Conservation (phyloP, 1,139 yeast species). For the Hyphopichia pseudoburtonii region DNA sequence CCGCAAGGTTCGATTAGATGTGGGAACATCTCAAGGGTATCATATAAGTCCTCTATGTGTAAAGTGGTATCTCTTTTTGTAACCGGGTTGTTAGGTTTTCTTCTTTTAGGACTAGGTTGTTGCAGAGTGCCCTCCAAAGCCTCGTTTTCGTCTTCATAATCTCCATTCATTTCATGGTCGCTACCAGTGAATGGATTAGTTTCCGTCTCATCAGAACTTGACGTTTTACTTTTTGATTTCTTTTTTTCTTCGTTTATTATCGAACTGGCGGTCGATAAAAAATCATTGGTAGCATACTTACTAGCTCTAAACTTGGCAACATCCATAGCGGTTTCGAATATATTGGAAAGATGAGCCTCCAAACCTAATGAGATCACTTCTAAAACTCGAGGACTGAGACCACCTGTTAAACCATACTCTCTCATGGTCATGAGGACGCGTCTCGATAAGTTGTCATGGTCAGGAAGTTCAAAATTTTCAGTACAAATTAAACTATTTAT, state of each 20-base stretch:
- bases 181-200: constrained; percentile 12
- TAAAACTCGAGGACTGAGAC: constrained; percentile 67
- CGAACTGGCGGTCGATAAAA: constrained; percentile 20
- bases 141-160: constrained; percentile 11
- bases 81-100: constrained; percentile 22
- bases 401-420: constrained; percentile 89
- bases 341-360: constrained; percentile 72
- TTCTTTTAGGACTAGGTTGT: constrained; percentile 14
- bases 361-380: constrained; percentile 79
- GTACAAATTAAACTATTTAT: constrained; percentile 79
- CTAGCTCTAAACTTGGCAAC: constrained; percentile 60
- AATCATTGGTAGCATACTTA: constrained; percentile 51
- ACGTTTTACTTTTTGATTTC: constrained; percentile 9
- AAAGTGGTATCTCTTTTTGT: constrained; percentile 39
- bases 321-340: constrained; percentile 76
- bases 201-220: constrained; percentile 12
- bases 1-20: constrained; percentile 70
- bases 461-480: constrained; percentile 82
- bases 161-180: constrained; percentile 6
- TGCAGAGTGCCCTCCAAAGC: too few species aligned
- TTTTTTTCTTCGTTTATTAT: constrained; percentile 15
- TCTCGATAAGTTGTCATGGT: constrained; percentile 63
- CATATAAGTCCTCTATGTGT: constrained; percentile 64
- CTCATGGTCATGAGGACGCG: constrained; percentile 82
- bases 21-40: constrained; percentile 64